Base-by-base conservation (phyloP, 176 grass and related monocot species). In the Avena eriantha region DNA sequence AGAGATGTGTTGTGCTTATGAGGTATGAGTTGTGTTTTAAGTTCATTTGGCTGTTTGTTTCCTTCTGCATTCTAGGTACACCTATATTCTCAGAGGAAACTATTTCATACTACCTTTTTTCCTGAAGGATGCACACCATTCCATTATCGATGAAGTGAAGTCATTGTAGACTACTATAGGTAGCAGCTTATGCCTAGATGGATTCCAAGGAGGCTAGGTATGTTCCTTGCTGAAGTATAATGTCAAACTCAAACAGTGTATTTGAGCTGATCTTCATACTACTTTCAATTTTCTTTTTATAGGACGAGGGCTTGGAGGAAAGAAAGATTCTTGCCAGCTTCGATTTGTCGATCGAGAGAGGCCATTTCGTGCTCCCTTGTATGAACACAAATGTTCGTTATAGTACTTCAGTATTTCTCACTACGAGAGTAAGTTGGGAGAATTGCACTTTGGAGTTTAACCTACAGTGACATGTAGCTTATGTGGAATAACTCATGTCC, bases 311-410 rank as follows among this genome's bases (percentile, higher is more conserved):
- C 90, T 95, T 78, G 93, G 96, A 88, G 96, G 96, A 33, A 94
- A 89, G 90, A 98, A 98, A 88, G 93, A 98, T 91, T 98, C 93
- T 90, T 93, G 96, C 55, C 93, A 98, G 80, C 86, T 98, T 87
- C 91, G 93, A 24, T 98, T 98, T 22, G 96, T 93, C 81, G 96
- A 92, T 74, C 91, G 96, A 54, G 96, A 98, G 92, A 95, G 96
- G 83, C 93, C 96, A 88, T 98, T 98, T 80, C 92, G 90, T 80
- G 96, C 96, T 91, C 96, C 96, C 76, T 89, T 98, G 96, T 98
- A 95, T 86, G 90, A 59, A 90, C 61, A 12, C 23, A 26, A 23
- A 46, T 58, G 43, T 83, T 15, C 35, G 59, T 69, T 86, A 57
- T 29, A 29, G 29, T 29, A 29, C 29, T 29, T 29, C 29, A 29